phyloP scores from a whole-genome alignment of 2,329 filamentous ascomycete genomes.

The Cladosporium sp. region DNA sequence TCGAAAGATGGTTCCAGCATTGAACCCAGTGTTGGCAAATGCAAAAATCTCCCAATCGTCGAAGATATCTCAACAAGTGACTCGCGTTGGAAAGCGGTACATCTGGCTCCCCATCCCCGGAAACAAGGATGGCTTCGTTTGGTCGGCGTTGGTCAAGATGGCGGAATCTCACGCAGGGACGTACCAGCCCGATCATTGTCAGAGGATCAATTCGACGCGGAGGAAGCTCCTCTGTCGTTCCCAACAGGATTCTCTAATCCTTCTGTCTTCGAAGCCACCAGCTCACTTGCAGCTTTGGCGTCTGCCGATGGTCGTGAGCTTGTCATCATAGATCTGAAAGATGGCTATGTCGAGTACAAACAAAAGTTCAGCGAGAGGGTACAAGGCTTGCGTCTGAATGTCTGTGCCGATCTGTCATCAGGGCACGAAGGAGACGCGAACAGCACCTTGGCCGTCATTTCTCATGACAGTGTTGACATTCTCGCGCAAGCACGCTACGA shows the following conservation, averaged over 20 bases:
- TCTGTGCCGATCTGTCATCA: neutral
- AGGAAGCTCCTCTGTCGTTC: conserved; percentile 12
- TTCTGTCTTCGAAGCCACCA: conserved; percentile 19
- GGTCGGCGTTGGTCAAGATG: conserved; percentile 3
- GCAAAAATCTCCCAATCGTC: neutral
- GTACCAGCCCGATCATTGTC: neutral
- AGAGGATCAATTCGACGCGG: neutral
- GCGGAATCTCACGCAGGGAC: conserved; percentile 7
- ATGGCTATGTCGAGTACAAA: conserved; percentile 29
- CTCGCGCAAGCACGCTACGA: conserved; percentile 26
- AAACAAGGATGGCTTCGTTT: conserved; percentile 8
- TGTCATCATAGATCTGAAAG: conserved; percentile 23
- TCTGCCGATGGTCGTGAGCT: conserved; percentile 19
- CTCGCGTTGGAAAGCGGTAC: neutral
- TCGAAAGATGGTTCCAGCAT: neutral
- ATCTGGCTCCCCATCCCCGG: conserved; percentile 8
- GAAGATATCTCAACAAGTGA: neutral
- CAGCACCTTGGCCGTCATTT: conserved; percentile 26
- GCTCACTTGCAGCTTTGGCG: conserved; percentile 22
- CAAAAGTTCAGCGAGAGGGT: conserved; percentile 13
- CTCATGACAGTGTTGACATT: conserved; percentile 21
- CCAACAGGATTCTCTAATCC: conserved; percentile 18
- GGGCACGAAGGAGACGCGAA: conserved; percentile 10
- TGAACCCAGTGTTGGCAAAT: neutral
- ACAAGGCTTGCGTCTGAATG: neutral